Conservation (phyloP, 208 protist genomes). For the Trypanosoma cruzi region DNA sequence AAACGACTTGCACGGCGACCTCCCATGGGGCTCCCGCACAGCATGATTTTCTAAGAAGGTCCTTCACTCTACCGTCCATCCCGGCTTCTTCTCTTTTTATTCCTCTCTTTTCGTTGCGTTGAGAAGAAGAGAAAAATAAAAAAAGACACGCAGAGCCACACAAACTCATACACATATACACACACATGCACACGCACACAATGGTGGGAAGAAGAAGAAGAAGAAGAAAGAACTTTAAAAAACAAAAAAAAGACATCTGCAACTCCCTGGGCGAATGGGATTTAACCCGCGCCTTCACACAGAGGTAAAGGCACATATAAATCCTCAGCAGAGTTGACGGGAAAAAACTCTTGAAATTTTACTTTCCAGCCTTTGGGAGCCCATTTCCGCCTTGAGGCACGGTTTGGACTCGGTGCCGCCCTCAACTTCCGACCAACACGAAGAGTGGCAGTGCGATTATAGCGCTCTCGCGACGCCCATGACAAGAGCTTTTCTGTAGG, state of each 20-base stretch:
- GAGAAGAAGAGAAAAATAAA: conserved; percentile 6
- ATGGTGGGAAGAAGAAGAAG: not conserved
- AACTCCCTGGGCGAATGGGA: conserved; percentile 2
- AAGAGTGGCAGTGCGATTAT: conserved; percentile 37
- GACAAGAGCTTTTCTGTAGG: conserved; percentile 30
- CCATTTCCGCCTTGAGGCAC: conserved; percentile 41
- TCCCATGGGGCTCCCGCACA: conserved; percentile 30
- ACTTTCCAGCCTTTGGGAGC: conserved; percentile 33
- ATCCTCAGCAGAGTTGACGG: conserved; percentile 30
- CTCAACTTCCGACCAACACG: conserved; percentile 19
- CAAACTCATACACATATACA: not conserved
- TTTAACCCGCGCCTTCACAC: conserved; percentile 21
- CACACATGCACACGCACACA: not conserved
- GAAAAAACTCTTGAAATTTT: conserved; percentile 45
- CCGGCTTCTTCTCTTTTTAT: not conserved
- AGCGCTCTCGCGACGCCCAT: conserved; percentile 58
- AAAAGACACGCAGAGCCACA: not conserved
- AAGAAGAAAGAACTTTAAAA: conserved; percentile 5
- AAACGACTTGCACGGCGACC: conserved; percentile 31
- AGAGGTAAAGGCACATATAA: conserved; percentile 40
- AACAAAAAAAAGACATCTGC: conserved; percentile 2
- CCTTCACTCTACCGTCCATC: conserved; percentile 27
- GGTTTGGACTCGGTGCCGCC: conserved; percentile 29
- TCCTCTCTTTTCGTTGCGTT: not conserved
- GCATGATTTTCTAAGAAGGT: conserved; percentile 8